Conservation (phyloP, 768 basidiomycete species). For the Tylopilus subfusipes region DNA sequence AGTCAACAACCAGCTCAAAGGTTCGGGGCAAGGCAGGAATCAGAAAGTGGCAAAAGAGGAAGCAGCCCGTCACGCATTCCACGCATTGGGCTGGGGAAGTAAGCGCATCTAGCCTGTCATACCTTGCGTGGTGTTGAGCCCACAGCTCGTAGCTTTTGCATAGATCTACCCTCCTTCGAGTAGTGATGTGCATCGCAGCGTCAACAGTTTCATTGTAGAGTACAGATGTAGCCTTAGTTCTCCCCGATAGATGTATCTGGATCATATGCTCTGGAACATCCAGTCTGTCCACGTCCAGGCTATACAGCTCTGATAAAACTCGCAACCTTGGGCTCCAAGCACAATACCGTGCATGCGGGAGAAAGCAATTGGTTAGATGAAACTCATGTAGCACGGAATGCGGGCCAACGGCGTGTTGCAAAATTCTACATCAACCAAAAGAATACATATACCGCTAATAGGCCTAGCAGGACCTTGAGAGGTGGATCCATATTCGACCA, state of each 20-base stretch:
- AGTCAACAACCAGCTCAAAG: slow-evolving; percentile 53
- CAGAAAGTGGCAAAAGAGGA: slow-evolving; percentile 69
- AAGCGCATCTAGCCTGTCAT: slow-evolving; percentile 1
- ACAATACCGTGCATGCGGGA: background rate
- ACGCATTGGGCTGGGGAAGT: slow-evolving; percentile 50
- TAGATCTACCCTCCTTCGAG: background rate
- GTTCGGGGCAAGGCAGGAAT: slow-evolving; percentile 50
- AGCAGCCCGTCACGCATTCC: slow-evolving; percentile 58
- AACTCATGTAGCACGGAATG: background rate
- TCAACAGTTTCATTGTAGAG: background rate
- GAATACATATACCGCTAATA: slow-evolving; percentile 61
- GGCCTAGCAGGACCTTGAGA: slow-evolving; percentile 57
- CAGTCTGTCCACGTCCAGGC: background rate
- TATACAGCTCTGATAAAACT: background rate
- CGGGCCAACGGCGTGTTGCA: background rate
- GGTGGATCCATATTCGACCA: slow-evolving; percentile 62
- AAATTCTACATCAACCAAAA: slow-evolving; percentile 41
- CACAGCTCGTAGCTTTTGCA: slow-evolving; percentile 12
- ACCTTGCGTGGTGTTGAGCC: background rate
- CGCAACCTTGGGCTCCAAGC: background rate
- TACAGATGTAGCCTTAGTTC: slow-evolving; percentile 3
- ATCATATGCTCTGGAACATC: background rate
- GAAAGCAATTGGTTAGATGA: background rate
- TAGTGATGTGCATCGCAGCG: background rate
- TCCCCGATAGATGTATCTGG: background rate